A percentile compares a stretch with the other conserved stretches of the same genome.
Conservation (phyloP, 1,284 basidiomycete genomes). For the Schizophyllum amplum region DNA sequence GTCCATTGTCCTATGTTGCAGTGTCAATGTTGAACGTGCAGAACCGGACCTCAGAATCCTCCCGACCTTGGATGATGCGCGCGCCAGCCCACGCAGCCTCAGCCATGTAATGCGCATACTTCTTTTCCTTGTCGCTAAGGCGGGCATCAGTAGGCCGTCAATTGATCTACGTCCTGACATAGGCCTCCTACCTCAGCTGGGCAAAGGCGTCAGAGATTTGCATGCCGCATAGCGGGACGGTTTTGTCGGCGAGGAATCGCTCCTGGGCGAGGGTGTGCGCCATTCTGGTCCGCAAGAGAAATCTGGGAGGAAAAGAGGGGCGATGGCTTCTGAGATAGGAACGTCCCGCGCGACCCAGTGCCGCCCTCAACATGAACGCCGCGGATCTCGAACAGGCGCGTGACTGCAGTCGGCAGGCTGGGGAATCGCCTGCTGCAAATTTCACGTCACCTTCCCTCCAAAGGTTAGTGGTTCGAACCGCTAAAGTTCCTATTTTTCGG, state of each 20-base stretch:
- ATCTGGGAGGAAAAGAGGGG: background rate
- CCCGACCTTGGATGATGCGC: conserved; percentile 61
- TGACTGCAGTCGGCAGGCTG: conserved; percentile 11
- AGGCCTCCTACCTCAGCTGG: conserved; percentile 53
- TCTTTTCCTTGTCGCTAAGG: conserved; percentile 61
- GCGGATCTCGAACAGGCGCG: conserved; percentile 3
- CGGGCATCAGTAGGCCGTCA: too few species aligned
- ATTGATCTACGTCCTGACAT: background rate
- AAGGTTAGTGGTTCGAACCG: too few species aligned
- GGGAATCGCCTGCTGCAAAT: too few species aligned
- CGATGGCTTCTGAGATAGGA: background rate
- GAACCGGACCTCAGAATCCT: background rate
- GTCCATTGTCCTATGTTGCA: conserved; percentile 50
- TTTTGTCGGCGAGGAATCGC: conserved; percentile 62
- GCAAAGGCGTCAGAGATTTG: conserved; percentile 57
- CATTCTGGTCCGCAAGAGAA: conserved; percentile 4
- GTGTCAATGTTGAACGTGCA: background rate
- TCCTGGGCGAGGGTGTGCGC: conserved; percentile 24
- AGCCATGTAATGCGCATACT: conserved; percentile 65
- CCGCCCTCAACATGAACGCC: background rate
- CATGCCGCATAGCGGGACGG: conserved; percentile 61
- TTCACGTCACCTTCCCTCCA: too few species aligned
- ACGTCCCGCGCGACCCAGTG: background rate
- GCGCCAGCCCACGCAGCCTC: conserved; percentile 76
- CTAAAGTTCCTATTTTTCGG: too few species aligned